Percentiles rank a stretch among this genome's conserved stretches.
phyloP scores from a whole-genome alignment of 2,329 filamentous ascomycete genomes.

The Fusarium multiceps region DNA sequence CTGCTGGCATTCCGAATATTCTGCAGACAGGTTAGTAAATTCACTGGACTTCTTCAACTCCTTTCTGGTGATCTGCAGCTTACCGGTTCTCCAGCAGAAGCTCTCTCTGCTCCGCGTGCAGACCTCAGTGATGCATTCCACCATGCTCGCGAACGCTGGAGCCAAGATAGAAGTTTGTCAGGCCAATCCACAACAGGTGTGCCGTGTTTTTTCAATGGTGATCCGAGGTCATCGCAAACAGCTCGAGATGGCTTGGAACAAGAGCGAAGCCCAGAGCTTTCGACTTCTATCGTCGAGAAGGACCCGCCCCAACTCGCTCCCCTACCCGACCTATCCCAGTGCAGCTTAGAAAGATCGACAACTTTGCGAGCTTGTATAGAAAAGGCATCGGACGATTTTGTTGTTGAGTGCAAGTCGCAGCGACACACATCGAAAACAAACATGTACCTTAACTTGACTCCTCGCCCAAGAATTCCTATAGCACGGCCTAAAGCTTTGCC shows the following conservation, averaged over 20 bases:
- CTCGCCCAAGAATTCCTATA: background rate
- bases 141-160: constrained; percentile 45
- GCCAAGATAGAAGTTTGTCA: constrained; percentile 32
- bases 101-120: constrained; percentile 32
- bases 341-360: constrained; percentile 43
- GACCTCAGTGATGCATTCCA: constrained; percentile 49
- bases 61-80: background rate
- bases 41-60: background rate
- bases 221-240: background rate
- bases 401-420: constrained; percentile 43
- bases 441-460: background rate
- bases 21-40: constrained; percentile 1
- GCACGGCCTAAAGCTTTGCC: background rate
- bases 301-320: constrained; percentile 47
- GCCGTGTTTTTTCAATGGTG: background rate
- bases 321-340: constrained; percentile 42
- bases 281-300: background rate
- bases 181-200: background rate
- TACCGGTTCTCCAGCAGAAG: background rate
- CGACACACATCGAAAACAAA: background rate
- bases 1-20: constrained; percentile 6
- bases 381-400: constrained; percentile 47
- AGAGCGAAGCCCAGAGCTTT: background rate
- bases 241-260: background rate
- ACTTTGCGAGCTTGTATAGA: constrained; percentile 48